Conservation (phyloP, 2,329 filamentous ascomycete genomes). For the Amesomyces nigricolor region DNA sequence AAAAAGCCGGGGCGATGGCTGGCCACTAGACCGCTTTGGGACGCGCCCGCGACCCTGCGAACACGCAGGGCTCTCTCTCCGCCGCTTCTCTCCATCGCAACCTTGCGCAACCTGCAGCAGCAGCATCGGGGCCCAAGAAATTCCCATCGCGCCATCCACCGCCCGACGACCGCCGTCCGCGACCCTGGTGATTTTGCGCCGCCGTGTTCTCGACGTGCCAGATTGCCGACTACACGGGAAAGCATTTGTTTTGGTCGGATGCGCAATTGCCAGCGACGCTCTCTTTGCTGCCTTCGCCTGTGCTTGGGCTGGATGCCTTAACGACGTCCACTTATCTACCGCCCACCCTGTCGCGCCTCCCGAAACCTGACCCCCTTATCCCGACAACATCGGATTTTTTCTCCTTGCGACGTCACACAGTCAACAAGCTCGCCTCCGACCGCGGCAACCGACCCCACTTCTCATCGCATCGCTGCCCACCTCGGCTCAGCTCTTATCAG, state of each 20-base stretch:
- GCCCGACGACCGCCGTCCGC: constrained; percentile 15
- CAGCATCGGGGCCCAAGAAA: constrained; percentile 21
- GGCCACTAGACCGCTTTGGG: constrained; percentile 22
- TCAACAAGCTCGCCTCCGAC: not conserved
- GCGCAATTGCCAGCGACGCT: constrained; percentile 8
- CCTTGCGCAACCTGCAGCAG: constrained; percentile 21
- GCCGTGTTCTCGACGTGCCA: constrained; percentile 1
- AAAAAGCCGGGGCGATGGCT: constrained; percentile 20
- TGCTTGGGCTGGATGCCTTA: too few relatives aligned
- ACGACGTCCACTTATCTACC: too few relatives aligned
- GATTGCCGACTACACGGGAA: not conserved
- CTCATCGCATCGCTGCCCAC: constrained; percentile 1
- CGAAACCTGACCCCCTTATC: constrained; percentile 11
- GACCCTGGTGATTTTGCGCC: constrained; percentile 3
- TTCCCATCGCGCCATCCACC: constrained; percentile 20
- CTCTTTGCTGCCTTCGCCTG: not conserved
- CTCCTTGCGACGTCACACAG: constrained; percentile 17
- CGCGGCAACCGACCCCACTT: constrained; percentile 1
- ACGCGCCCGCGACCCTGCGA: constrained; percentile 17
- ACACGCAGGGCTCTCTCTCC: constrained; percentile 20
- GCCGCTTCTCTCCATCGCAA: constrained; percentile 22
- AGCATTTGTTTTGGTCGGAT: not conserved
- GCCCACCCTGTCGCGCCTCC: not conserved
- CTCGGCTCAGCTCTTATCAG: not conserved
- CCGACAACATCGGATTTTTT: constrained; percentile 14